These are phyloP conservation scores for Solanum commersonii DNA, from an alignment of 257 asterid genomes.

Conservation along the genomic window DNA sequence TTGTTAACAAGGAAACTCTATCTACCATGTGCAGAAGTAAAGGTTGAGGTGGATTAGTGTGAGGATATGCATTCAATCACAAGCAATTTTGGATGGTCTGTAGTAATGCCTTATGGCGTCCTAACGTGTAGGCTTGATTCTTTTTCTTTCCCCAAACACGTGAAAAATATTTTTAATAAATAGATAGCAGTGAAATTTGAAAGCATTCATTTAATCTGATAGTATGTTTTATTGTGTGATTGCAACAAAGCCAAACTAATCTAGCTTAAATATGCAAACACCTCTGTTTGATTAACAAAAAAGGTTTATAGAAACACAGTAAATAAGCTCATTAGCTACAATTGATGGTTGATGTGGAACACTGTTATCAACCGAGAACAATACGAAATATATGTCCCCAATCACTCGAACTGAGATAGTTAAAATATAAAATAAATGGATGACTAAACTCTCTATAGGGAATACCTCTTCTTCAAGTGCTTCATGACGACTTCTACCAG, in stretches of 20 bases:
- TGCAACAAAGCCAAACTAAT: neutral
- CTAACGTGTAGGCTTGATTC: neutral
- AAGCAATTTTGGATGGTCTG: neutral
- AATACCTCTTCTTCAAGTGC: conserved; percentile 77
- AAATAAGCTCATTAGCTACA: neutral
- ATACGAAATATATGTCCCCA: neutral
- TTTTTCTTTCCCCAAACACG: neutral
- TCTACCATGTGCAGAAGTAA: neutral
- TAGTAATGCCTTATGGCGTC: neutral
- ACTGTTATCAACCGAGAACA: neutral
- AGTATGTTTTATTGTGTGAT: neutral
- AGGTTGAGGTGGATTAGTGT: neutral
- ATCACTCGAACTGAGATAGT: neutral
- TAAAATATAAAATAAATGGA: neutral
- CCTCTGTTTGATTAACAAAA: neutral
- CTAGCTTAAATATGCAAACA: neutral
- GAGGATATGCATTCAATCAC: neutral
- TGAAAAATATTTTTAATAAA: neutral
- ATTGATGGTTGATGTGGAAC: neutral
- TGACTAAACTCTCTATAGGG: neutral
- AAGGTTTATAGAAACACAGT: neutral
- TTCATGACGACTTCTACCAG: conserved; percentile 65
- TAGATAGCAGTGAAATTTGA: neutral
- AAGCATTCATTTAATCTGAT: neutral
- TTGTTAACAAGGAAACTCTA: too few species aligned